Percentiles rank a stretch among this genome's conserved stretches.
Evolutionary conservation across 495 filamentous ascomycete genomes (phyloP).

Genomic region (Penicillium taxi): DNA sequence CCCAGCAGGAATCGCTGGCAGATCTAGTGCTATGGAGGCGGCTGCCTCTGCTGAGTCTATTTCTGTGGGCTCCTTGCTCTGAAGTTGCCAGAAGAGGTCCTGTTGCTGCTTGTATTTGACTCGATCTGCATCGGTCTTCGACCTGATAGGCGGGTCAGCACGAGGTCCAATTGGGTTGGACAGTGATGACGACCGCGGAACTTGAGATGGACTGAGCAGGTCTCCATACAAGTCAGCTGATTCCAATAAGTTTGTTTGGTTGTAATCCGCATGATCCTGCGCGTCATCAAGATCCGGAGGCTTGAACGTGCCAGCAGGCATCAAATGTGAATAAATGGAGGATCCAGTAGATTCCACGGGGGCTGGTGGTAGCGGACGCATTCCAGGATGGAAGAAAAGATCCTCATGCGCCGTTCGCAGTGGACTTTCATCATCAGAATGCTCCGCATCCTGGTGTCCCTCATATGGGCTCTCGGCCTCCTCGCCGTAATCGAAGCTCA

Average conservation of each 20-base stretch:
- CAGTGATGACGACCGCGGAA: constrained; percentile 82
- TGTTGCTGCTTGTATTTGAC: constrained; percentile 52
- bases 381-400: constrained; percentile 87
- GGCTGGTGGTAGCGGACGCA: constrained; percentile 75
- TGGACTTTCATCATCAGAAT: constrained; percentile 47
- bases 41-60: constrained; percentile 31
- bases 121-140: constrained; percentile 86
- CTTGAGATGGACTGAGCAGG: constrained; percentile 42
- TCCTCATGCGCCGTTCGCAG: constrained; percentile 66
- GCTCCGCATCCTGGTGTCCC: constrained; percentile 42
- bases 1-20: constrained; percentile 61
- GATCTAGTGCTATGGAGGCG: constrained; percentile 53
- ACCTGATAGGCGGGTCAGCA: constrained; percentile 73
- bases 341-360: constrained; percentile 47
- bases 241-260: constrained; percentile 31
- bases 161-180: constrained; percentile 72
- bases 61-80: constrained; percentile 34
- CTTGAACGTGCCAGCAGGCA: constrained; percentile 51
- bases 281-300: constrained; percentile 31
- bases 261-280: constrained; percentile 33
- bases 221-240: constrained; percentile 42
- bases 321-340: constrained; percentile 38
- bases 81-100: constrained; percentile 45
- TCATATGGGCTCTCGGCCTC: constrained; percentile 47
- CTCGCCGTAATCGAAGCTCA: constrained; percentile 94